These are phyloP conservation scores for Aspergillus eucalypticola DNA, from an alignment of 2,329 filamentous ascomycete species.

Conservation along the genomic window DNA sequence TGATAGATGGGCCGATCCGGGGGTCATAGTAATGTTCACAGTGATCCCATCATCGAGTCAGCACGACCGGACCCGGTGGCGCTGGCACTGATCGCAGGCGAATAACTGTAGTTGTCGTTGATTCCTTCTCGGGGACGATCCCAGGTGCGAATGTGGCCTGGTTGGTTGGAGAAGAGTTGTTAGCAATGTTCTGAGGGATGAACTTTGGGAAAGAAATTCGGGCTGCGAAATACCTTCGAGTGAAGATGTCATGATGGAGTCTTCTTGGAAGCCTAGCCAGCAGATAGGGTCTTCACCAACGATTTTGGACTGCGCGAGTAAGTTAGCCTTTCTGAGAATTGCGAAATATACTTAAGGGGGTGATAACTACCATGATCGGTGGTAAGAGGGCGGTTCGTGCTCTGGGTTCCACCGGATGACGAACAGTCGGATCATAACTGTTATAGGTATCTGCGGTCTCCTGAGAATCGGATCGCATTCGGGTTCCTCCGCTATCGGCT, in stretches of 20 bases:
- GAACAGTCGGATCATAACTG: slow-evolving; percentile 60
- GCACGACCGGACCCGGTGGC: slow-evolving; percentile 16
- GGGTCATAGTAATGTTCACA: slow-evolving; percentile 9
- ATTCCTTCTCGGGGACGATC: slow-evolving; percentile 58
- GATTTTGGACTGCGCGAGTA: slow-evolving; percentile 65
- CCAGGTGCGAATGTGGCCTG: slow-evolving; percentile 76
- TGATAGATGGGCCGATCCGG: background rate
- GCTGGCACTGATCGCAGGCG: slow-evolving; percentile 20
- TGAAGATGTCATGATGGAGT: slow-evolving; percentile 89
- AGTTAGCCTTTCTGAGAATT: slow-evolving; percentile 11
- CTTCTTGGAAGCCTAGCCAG: slow-evolving; percentile 91
- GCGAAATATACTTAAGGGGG: background rate
- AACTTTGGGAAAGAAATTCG: slow-evolving; percentile 1
- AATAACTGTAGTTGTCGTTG: slow-evolving; percentile 26
- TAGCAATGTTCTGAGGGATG: slow-evolving; percentile 8
- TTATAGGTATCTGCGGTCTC: slow-evolving; percentile 51
- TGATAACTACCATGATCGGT: slow-evolving; percentile 73
- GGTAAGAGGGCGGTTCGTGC: slow-evolving; percentile 81
- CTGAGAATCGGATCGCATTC: slow-evolving; percentile 71
- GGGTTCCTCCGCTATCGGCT: slow-evolving; percentile 60
- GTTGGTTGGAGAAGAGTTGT: slow-evolving; percentile 16
- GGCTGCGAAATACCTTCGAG: slow-evolving; percentile 66
- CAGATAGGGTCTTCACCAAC: slow-evolving; percentile 84
- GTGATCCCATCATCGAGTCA: slow-evolving; percentile 21
- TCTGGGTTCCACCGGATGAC: slow-evolving; percentile 82